Conservation (phyloP, 2,329 filamentous ascomycete species). For the Sarocladiaceae sp. region DNA sequence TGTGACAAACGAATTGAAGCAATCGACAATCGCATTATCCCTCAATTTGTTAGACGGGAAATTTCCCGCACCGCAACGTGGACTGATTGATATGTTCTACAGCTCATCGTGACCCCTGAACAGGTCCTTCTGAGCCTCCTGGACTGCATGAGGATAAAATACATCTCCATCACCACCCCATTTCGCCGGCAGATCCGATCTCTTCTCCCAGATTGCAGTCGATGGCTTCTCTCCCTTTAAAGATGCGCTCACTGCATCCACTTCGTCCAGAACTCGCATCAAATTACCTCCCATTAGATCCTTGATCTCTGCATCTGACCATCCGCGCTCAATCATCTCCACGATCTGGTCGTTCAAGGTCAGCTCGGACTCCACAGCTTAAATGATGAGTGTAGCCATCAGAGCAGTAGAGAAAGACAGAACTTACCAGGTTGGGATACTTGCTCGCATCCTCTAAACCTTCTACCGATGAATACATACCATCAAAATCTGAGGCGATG, state of each 20-base stretch:
- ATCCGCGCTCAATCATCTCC: constrained; percentile 9
- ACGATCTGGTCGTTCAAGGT: neutral
- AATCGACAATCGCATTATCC: too few species aligned
- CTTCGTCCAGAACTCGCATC: constrained; percentile 10
- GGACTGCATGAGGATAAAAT: constrained; percentile 1
- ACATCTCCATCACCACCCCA: neutral
- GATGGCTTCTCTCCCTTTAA: neutral
- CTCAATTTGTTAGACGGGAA: too few species aligned
- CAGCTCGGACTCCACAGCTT: neutral
- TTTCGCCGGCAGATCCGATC: constrained; percentile 5
- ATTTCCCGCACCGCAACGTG: too few species aligned
- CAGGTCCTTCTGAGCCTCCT: neutral
- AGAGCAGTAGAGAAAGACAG: constrained; percentile 4
- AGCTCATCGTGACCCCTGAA: constrained; percentile 6
- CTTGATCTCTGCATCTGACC: constrained; percentile 1
- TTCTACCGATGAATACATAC: constrained; percentile 56
- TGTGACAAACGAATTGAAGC: too few species aligned
- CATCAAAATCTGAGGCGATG: constrained; percentile 81
- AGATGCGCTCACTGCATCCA: constrained; percentile 3
- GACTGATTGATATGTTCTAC: neutral
- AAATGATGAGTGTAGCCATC: too few species aligned
- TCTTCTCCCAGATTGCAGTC: constrained; percentile 4
- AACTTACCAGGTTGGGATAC: constrained; percentile 48
- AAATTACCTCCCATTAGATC: constrained; percentile 8
- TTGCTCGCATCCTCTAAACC: constrained; percentile 78